These are phyloP conservation scores for Coccomyxa sp. DNA, from an alignment of 139 green algal genomes.

Conservation along the genomic window DNA sequence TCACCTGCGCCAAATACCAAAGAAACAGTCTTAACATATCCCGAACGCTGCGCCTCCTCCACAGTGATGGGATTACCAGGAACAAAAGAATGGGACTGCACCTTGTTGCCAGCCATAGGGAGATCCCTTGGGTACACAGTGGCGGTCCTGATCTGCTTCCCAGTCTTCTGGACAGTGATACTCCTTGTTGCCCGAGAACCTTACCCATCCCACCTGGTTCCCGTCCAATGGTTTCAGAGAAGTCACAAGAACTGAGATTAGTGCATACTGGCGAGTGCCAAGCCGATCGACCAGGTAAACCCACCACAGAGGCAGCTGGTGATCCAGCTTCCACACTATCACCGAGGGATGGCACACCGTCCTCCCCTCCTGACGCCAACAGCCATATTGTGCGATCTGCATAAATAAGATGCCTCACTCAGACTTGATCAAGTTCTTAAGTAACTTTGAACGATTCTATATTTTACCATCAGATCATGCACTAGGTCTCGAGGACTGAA, in stretches of 20 bases:
- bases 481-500: not conserved
- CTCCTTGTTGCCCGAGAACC: not conserved
- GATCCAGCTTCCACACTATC: not conserved
- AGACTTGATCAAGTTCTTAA: not conserved
- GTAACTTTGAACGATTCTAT: not conserved
- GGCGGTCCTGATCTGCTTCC: not conserved
- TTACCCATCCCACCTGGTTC: not conserved
- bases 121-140: not conserved
- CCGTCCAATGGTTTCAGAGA: not conserved
- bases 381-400: constrained; percentile 1
- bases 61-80: too few species aligned
- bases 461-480: not conserved
- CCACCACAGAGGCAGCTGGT: not conserved
- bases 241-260: not conserved
- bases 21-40: too few species aligned
- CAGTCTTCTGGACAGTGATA: not conserved
- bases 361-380: not conserved
- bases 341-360: not conserved
- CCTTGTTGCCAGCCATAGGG: not conserved
- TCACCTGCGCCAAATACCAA: too few species aligned
- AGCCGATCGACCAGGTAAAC: not conserved
- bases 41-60: too few species aligned
- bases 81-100: not conserved
- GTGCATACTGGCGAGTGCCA: not conserved
- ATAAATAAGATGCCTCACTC: not conserved